Conservation (phyloP, 306 rosid species). For the Medicago arabica region DNA sequence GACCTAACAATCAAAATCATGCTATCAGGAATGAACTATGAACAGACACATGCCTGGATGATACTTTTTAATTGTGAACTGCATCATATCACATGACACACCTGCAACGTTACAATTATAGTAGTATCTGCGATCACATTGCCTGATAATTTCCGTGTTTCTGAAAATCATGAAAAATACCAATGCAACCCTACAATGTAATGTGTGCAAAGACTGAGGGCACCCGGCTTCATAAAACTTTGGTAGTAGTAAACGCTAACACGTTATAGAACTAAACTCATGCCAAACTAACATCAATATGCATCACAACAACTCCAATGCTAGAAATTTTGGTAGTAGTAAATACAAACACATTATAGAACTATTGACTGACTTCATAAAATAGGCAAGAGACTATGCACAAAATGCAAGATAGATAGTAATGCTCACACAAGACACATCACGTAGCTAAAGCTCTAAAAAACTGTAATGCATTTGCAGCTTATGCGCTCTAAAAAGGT, state of each 20-base stretch:
- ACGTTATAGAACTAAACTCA: too few species aligned
- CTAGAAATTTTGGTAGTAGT: background rate
- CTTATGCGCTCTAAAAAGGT: background rate
- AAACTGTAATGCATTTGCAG: background rate
- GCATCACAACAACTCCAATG: background rate
- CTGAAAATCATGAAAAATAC: background rate
- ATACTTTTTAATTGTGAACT: background rate
- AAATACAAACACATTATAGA: background rate
- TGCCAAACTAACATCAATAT: background rate
- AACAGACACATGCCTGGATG: background rate
- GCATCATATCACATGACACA: background rate
- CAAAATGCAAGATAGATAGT: conserved; percentile 3
- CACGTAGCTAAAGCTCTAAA: background rate
- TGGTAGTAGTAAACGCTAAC: too few species aligned
- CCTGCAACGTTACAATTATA: background rate
- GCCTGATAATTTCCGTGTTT: background rate
- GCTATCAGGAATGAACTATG: background rate
- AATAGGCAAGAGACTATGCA: conserved; percentile 4
- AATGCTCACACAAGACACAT: background rate
- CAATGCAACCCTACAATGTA: background rate
- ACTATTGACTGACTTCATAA: background rate
- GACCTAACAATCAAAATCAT: background rate
- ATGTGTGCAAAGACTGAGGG: background rate
- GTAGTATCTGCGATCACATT: too few species aligned
- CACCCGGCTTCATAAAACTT: background rate